These are phyloP conservation scores for Lippia alba DNA, from an alignment of 305 asterid genomes.

Conservation along the genomic window DNA sequence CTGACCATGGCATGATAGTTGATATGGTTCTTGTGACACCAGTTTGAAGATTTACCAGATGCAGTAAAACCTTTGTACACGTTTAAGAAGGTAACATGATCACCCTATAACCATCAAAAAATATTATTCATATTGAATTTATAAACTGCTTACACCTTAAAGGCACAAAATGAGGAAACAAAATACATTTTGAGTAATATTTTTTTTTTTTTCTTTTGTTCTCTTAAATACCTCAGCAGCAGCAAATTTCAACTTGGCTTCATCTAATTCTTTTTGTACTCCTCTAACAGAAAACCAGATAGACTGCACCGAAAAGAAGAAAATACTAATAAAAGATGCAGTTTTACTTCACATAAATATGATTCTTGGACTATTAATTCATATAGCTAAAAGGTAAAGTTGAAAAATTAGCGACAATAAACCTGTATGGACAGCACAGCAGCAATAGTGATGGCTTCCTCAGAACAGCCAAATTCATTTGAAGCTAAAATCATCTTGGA, in stretches of 20 bases:
- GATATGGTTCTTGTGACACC: constrained; percentile 95
- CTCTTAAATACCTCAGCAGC: constrained; percentile 80
- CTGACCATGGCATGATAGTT: constrained; percentile 95
- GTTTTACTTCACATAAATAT: background rate
- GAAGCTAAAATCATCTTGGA: constrained; percentile 95
- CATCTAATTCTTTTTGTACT: constrained; percentile 85
- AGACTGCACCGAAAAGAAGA: constrained; percentile 57
- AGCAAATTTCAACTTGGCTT: constrained; percentile 93
- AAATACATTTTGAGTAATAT: background rate
- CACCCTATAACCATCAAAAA: constrained; percentile 70
- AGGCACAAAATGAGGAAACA: background rate
- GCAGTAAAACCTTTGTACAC: constrained; percentile 83
- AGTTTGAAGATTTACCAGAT: constrained; percentile 85
- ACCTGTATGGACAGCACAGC: constrained; percentile 96
- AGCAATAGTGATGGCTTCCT: constrained; percentile 90
- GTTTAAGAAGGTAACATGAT: constrained; percentile 86
- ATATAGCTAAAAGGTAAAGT: constrained; percentile 3
- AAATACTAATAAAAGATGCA: constrained; percentile 5
- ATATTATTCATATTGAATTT: background rate
- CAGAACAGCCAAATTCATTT: constrained; percentile 80
- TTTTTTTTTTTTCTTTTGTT: no score
- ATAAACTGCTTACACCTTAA: constrained; percentile 23
- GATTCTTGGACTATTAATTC: background rate
- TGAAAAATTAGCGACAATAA: constrained; percentile 10
- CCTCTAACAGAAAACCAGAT: constrained; percentile 86